phyloP scores from a whole-genome alignment of 495 filamentous ascomycete species.

The Talaromyces wortmannii region DNA sequence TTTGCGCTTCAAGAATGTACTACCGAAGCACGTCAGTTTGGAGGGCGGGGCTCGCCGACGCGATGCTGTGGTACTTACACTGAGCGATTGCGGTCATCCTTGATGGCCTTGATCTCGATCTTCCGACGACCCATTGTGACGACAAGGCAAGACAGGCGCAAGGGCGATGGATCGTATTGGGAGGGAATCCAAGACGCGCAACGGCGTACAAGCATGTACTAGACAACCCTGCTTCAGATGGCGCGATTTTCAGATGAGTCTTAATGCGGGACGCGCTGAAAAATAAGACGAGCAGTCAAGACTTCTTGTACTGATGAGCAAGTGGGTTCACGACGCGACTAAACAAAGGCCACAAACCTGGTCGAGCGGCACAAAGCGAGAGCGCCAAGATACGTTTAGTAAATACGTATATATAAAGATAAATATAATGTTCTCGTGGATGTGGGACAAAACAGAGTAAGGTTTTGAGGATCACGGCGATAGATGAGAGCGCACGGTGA shows the following conservation, averaged over 20 bases:
- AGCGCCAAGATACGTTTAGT: too few species aligned
- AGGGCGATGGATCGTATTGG: not conserved
- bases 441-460: not conserved
- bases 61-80: constrained; percentile 61
- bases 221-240: too few species aligned
- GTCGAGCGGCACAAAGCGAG: too few species aligned
- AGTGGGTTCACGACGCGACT: too few species aligned
- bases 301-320: too few species aligned
- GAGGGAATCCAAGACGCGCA: not conserved
- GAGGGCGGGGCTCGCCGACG: too few species aligned
- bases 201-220: not conserved
- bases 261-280: too few species aligned
- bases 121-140: constrained; percentile 58
- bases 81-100: constrained; percentile 97
- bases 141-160: not conserved
- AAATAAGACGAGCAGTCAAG: too few species aligned
- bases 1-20: constrained; percentile 97
- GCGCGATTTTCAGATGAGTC: too few species aligned
- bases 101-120: constrained; percentile 99
- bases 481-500: not conserved
- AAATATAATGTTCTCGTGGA: not conserved
- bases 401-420: too few species aligned
- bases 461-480: not conserved
- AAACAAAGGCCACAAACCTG: too few species aligned
- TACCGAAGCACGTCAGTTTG: constrained; percentile 22